A percentile compares a stretch with the other conserved stretches of the same genome.
Evolutionary conservation across 31 red algal species (phyloP).

Genomic region (Endocladia muricata): DNA sequence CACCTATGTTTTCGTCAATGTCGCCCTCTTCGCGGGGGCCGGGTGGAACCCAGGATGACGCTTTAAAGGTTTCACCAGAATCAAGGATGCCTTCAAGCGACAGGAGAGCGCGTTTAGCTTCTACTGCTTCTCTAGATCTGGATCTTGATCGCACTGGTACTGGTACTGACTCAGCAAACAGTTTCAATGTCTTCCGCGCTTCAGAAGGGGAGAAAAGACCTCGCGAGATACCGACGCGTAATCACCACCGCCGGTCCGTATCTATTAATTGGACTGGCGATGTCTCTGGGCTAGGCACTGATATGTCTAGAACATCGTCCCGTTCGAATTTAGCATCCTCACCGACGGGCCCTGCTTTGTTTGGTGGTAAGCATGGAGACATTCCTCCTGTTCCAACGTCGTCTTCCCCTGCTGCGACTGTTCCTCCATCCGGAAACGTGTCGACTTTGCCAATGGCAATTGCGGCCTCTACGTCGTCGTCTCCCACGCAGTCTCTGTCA

Average conservation of each 20-base stretch:
- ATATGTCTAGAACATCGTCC: conserved; percentile 40
- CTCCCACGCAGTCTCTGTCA: conserved; percentile 21
- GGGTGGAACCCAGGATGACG: neutral
- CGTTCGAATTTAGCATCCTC: conserved; percentile 34
- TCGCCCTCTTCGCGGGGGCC: neutral
- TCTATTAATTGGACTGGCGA: conserved; percentile 70
- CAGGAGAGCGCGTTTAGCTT: conserved; percentile 27
- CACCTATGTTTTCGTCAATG: conserved; percentile 38
- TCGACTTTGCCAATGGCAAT: neutral
- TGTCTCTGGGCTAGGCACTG: conserved; percentile 6
- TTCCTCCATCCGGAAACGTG: neutral
- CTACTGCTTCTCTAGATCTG: conserved; percentile 43
- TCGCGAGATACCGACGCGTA: conserved; percentile 1
- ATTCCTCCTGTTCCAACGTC: conserved; percentile 2
- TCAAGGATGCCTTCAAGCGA: conserved; percentile 6
- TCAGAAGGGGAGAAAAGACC: neutral
- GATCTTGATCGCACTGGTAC: conserved; percentile 22
- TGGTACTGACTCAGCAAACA: neutral
- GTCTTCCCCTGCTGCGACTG: neutral
- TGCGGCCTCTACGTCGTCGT: conserved; percentile 1
- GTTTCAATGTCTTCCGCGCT: neutral
- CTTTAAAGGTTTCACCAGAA: conserved; percentile 9
- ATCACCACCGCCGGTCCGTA: conserved; percentile 49
- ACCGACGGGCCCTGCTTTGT: neutral
- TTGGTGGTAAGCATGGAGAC: conserved; percentile 26